Percentiles rank a stretch among this genome's conserved stretches.
phyloP scores from a whole-genome alignment of 2,329 filamentous ascomycete genomes.

The Trichoderma asperellum region DNA sequence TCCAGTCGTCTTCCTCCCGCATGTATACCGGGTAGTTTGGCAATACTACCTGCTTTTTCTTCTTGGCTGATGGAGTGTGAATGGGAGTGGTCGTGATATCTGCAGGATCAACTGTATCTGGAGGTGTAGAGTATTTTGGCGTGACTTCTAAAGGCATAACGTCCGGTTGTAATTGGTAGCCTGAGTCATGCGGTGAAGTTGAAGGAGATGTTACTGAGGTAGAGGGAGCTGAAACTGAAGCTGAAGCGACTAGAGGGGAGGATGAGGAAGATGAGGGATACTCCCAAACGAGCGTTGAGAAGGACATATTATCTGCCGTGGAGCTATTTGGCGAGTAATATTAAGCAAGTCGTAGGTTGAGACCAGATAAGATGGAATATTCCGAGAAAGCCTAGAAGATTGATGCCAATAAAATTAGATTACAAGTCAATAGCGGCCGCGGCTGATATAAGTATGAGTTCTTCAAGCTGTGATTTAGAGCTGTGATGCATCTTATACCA shows the following conservation, averaged over 20 bases:
- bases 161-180: conserved; percentile 7
- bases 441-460: conserved; percentile 8
- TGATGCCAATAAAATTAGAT: background rate
- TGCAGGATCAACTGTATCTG: conserved; percentile 7
- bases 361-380: background rate
- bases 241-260: conserved; percentile 17
- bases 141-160: background rate
- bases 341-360: background rate
- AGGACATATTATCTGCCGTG: conserved; percentile 22
- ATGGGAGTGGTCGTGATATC: conserved; percentile 15
- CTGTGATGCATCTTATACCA: conserved; percentile 21
- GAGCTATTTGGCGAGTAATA: background rate
- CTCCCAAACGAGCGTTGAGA: conserved; percentile 26
- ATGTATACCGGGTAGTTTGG: conserved; percentile 28
- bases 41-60: conserved; percentile 22
- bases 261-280: conserved; percentile 20
- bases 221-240: conserved; percentile 13
- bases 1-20: conserved; percentile 39
- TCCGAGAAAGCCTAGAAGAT: background rate
- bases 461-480: background rate
- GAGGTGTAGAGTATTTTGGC: conserved; percentile 5
- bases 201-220: conserved; percentile 21
- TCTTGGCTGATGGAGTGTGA: conserved; percentile 18
- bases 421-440: background rate
- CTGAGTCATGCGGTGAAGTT: conserved; percentile 9